A percentile compares a stretch with the other conserved stretches of the same genome.
Conservation (phyloP, 306 rosid genomes). For the Castanea sativa region DNA sequence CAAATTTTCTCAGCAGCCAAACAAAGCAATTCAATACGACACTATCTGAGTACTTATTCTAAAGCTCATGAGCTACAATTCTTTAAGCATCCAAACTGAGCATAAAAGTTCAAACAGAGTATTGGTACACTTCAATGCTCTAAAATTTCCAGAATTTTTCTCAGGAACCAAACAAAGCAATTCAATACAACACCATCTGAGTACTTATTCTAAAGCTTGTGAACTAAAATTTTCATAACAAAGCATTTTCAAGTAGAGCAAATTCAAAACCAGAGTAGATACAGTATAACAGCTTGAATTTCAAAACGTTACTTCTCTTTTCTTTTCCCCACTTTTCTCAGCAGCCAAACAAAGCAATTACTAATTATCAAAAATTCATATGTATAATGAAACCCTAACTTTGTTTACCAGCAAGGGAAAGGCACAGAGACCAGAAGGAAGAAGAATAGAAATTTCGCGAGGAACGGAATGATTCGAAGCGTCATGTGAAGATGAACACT, state of each 20-base stretch:
- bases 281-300: background rate
- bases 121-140: too few species aligned
- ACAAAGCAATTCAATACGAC: too few species aligned
- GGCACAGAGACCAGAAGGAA: conserved; percentile 5
- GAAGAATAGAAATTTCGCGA: background rate
- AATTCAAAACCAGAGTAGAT: background rate
- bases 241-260: background rate
- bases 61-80: background rate
- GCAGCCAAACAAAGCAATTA: conserved; percentile 5
- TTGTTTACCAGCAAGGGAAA: conserved; percentile 1
- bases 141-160: too few species aligned
- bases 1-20: too few species aligned
- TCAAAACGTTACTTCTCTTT: background rate
- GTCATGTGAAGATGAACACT: conserved; percentile 15
- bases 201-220: background rate
- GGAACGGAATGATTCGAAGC: conserved; percentile 9
- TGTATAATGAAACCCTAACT: background rate
- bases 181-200: background rate
- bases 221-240: background rate
- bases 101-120: too few species aligned
- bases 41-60: background rate
- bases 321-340: background rate
- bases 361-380: background rate
- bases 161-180: too few species aligned
- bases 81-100: too few species aligned